phyloP scores from a whole-genome alignment of 352 stramenopile species.

The Globisporangium sylvaticum region DNA sequence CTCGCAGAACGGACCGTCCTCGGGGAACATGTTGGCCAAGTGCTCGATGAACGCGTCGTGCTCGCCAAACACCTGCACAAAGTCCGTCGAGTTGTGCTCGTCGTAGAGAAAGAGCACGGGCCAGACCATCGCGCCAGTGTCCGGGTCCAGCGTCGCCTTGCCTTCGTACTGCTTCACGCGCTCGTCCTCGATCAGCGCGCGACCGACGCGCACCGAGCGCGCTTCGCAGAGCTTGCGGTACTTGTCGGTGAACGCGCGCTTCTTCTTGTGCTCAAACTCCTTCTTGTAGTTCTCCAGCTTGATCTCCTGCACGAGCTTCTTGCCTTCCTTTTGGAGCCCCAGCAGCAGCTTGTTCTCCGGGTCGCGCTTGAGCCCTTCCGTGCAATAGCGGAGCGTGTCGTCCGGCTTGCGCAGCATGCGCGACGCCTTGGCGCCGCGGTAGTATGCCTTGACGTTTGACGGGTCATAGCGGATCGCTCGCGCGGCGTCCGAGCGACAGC shows the following conservation, averaged over 20 bases:
- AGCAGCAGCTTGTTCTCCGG: constrained; percentile 76
- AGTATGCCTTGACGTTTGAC: constrained; percentile 82
- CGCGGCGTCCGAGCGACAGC: constrained; percentile 75
- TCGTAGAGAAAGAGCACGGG: constrained; percentile 84
- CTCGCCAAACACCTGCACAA: constrained; percentile 78
- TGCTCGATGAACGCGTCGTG: constrained; percentile 81
- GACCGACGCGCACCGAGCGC: constrained; percentile 66
- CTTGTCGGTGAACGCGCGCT: constrained; percentile 62
- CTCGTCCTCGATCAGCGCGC: constrained; percentile 72
- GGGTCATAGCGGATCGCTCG: constrained; percentile 66
- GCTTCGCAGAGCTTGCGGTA: constrained; percentile 70
- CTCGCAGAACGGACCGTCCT: constrained; percentile 77
- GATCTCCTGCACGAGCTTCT: constrained; percentile 57
- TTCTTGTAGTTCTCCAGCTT: constrained; percentile 58
- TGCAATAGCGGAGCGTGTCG: constrained; percentile 80
- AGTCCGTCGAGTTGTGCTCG: constrained; percentile 81
- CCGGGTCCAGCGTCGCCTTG: constrained; percentile 67
- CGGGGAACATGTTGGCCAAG: constrained; percentile 87
- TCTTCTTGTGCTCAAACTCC: constrained; percentile 66
- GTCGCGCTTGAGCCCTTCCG: constrained; percentile 70
- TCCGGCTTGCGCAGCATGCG: constrained; percentile 70
- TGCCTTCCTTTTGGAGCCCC: constrained; percentile 59
- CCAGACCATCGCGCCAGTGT: constrained; percentile 68
- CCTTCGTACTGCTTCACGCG: constrained; percentile 79
- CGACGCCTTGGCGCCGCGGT: constrained; percentile 80